phyloP scores from a whole-genome alignment of 306 rosid genomes.

The Fagus crenata region DNA sequence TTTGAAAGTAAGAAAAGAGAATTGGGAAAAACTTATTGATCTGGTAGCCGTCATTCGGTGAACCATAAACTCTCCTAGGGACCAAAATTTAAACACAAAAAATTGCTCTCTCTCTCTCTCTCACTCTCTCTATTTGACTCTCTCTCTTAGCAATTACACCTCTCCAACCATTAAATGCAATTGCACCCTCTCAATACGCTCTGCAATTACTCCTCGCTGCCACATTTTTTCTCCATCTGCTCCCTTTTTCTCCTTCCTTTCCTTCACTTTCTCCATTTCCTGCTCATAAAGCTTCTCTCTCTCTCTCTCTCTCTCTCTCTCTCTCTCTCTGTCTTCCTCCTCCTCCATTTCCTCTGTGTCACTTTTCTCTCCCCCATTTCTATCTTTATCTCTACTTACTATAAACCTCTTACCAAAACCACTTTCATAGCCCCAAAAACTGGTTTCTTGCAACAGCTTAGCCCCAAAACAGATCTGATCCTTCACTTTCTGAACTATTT shows the following conservation, averaged over 20 bases:
- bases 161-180: slow-evolving; percentile 85
- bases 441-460: slow-evolving; percentile 3
- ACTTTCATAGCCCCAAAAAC: slow-evolving; percentile 18
- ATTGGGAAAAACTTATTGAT: background rate
- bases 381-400: slow-evolving; percentile 18
- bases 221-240: slow-evolving; percentile 49
- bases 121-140: slow-evolving; percentile 37
- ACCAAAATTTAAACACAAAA: slow-evolving; percentile 30
- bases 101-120: slow-evolving; percentile 26
- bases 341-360: background rate
- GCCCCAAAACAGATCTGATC: slow-evolving; percentile 46
- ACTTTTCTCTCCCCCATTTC: slow-evolving; percentile 15
- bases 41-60: slow-evolving; percentile 74
- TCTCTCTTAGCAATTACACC: slow-evolving; percentile 65
- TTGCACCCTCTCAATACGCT: slow-evolving; percentile 98
- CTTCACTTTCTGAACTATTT: slow-evolving; percentile 1
- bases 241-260: slow-evolving; percentile 39
- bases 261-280: slow-evolving; percentile 32
- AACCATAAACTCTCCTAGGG: slow-evolving; percentile 34
- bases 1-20: background rate
- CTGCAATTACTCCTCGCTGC: slow-evolving; percentile 89
- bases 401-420: slow-evolving; percentile 20
- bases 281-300: background rate
- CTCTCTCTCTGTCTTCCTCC: slow-evolving; percentile 13
- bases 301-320: slow-evolving; percentile 2